Conservation (phyloP, 2,329 filamentous ascomycete species). For the Sporothrix variecibatus region DNA sequence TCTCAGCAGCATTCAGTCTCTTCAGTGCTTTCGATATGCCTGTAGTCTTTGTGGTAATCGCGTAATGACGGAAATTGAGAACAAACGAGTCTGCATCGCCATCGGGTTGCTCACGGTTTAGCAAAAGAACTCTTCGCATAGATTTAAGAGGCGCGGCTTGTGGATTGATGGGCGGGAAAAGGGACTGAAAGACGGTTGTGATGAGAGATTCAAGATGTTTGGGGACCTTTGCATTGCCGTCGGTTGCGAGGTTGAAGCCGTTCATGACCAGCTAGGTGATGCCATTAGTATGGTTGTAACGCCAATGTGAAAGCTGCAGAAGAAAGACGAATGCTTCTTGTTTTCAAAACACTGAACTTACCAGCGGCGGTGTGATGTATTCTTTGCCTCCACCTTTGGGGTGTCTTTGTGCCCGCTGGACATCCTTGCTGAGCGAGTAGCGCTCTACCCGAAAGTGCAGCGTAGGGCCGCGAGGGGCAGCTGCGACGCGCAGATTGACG, state of each 20-base stretch:
- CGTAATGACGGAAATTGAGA: slow-evolving; percentile 88
- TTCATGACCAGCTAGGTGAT: slow-evolving; percentile 83
- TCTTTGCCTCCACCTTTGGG: slow-evolving; percentile 82
- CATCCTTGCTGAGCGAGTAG: slow-evolving; percentile 91
- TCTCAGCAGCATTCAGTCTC: slow-evolving; percentile 82
- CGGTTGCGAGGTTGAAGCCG: slow-evolving; percentile 74
- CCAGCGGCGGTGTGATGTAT: slow-evolving; percentile 79
- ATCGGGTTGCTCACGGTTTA: slow-evolving; percentile 73
- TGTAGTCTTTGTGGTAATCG: slow-evolving; percentile 84
- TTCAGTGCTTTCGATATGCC: slow-evolving; percentile 83
- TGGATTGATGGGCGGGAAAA: slow-evolving; percentile 94
- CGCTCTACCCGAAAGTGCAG: slow-evolving; percentile 92
- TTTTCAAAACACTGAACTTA: slow-evolving; percentile 40
- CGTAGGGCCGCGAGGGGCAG: slow-evolving; percentile 88
- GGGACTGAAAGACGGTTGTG: slow-evolving; percentile 91
- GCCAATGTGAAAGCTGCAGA: no score
- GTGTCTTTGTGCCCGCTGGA: slow-evolving; percentile 79
- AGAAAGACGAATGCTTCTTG: no score
- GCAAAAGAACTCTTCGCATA: slow-evolving; percentile 86
- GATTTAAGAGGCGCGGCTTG: slow-evolving; percentile 85
- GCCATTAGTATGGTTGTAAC: slow-evolving; percentile 34
- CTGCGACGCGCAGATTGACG: slow-evolving; percentile 84
- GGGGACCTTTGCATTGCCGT: slow-evolving; percentile 70
- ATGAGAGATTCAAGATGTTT: slow-evolving; percentile 91
- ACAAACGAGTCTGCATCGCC: slow-evolving; percentile 71